A percentile compares a stretch with the other conserved stretches of the same genome.
Evolutionary conservation across 2,329 filamentous ascomycete species (phyloP).

Genomic region (Beauveria varroae): DNA sequence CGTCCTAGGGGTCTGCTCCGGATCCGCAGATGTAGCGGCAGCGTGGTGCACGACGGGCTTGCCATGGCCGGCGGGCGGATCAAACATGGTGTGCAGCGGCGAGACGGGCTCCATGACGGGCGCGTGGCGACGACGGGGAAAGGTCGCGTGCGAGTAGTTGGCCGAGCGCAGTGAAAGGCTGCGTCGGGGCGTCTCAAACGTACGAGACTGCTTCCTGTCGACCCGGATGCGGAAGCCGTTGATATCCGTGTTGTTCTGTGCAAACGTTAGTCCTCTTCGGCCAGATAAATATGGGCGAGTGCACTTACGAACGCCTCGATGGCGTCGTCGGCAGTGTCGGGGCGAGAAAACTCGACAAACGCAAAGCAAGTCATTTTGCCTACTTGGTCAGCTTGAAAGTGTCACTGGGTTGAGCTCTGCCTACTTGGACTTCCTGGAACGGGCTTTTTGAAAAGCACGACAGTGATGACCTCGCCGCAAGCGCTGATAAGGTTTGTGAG

Average conservation of each 20-base stretch:
- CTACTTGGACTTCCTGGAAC: slow-evolving; percentile 16
- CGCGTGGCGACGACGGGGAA: slow-evolving; percentile 8
- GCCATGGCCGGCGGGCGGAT: neutral
- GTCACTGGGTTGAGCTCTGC: neutral
- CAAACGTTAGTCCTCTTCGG: neutral
- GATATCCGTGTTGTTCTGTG: slow-evolving; percentile 26
- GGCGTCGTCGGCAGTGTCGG: slow-evolving; percentile 29
- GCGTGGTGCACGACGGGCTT: neutral
- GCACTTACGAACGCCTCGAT: slow-evolving; percentile 29
- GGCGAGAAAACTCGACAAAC: slow-evolving; percentile 33
- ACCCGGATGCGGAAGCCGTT: slow-evolving; percentile 28
- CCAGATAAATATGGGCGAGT: neutral
- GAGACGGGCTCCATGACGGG: neutral
- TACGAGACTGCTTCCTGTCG: slow-evolving; percentile 28
- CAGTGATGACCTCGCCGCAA: slow-evolving; percentile 30
- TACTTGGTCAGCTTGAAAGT: slow-evolving; percentile 14
- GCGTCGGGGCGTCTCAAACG: slow-evolving; percentile 16
- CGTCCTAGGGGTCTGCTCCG: neutral
- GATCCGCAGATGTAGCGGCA: neutral
- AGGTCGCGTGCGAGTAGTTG: slow-evolving; percentile 7
- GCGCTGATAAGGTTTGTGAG: slow-evolving; percentile 29
- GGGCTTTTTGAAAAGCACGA: slow-evolving; percentile 19
- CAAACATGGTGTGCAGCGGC: slow-evolving; percentile 10
- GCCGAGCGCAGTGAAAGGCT: neutral
- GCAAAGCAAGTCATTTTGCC: slow-evolving; percentile 22